A percentile compares a stretch with the other conserved stretches of the same genome.
Evolutionary conservation across 768 basidiomycete genomes (phyloP).

Genomic region (Leccinum arenicola): DNA sequence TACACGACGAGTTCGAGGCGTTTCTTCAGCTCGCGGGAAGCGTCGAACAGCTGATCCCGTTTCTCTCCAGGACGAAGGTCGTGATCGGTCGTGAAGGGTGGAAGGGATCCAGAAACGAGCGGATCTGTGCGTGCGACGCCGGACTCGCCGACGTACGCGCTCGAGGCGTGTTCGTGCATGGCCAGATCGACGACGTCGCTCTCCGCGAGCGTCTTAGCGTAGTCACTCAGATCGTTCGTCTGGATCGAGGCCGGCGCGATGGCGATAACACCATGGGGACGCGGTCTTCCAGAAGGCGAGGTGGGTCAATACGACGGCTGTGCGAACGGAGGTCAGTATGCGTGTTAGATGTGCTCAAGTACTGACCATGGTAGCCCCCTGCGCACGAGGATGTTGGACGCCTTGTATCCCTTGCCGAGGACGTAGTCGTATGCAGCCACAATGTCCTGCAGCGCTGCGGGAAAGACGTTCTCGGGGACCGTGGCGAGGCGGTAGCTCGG

Average conservation of each 20-base stretch:
- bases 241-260: constrained; percentile 42
- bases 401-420: constrained; percentile 21
- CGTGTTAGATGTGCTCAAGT: too few species aligned
- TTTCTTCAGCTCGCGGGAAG: constrained; percentile 9
- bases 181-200: neutral
- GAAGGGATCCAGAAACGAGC: constrained; percentile 12
- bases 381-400: constrained; percentile 13
- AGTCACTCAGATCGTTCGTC: constrained; percentile 6
- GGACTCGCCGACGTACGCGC: constrained; percentile 12
- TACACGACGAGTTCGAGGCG: constrained; percentile 25
- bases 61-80: constrained; percentile 22
- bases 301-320: constrained; percentile 26
- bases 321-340: too few species aligned
- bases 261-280: constrained; percentile 54
- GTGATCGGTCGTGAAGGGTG: constrained; percentile 12
- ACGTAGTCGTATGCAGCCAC: constrained; percentile 27
- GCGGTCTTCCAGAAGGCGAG: constrained; percentile 40
- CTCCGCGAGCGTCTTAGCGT: neutral
- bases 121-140: constrained; percentile 13
- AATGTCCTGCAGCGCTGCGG: constrained; percentile 19
- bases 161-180: neutral
- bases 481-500: constrained; percentile 28
- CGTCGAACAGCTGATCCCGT: constrained; percentile 14
- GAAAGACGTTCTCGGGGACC: constrained; percentile 19
- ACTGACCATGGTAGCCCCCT: constrained; percentile 6